phyloP scores from a whole-genome alignment of 2,329 filamentous ascomycete genomes.

The Neonectria ditissima region DNA sequence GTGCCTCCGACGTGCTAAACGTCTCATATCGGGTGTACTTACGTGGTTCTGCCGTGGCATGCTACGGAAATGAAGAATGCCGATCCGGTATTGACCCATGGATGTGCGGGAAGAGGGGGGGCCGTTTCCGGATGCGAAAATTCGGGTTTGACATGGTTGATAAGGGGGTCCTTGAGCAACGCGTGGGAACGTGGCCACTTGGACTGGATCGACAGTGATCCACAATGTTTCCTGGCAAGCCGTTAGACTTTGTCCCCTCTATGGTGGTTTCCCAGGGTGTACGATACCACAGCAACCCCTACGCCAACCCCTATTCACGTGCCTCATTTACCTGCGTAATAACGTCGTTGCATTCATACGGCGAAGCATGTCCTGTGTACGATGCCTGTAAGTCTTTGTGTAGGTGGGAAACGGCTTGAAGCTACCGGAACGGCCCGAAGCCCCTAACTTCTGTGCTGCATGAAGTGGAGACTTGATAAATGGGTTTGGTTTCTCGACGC shows the following conservation, averaged over 20 bases:
- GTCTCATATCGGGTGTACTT: neutral
- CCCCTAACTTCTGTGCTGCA: neutral
- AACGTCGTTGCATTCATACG: neutral
- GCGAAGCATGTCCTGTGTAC: neutral
- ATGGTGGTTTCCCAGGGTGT: neutral
- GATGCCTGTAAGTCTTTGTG: neutral
- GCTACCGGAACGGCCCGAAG: neutral
- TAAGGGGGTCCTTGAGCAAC: neutral
- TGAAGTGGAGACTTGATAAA: neutral
- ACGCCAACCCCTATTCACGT: neutral
- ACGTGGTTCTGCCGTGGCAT: neutral
- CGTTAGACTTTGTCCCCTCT: neutral
- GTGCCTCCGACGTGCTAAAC: neutral
- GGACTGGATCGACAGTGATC: neutral
- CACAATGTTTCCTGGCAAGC: neutral
- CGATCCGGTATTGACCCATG: neutral
- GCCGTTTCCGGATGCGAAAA: neutral
- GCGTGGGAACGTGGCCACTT: neutral
- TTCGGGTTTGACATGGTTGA: neutral
- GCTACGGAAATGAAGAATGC: neutral
- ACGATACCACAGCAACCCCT: neutral
- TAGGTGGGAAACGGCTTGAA: neutral
- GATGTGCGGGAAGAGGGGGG: neutral
- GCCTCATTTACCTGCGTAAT: neutral
- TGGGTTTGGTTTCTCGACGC: neutral